Percentiles rank a stretch among this genome's conserved stretches.
Evolutionary conservation across 2,329 filamentous ascomycete genomes (phyloP).

Genomic region (Neofusicoccum parvum): DNA sequence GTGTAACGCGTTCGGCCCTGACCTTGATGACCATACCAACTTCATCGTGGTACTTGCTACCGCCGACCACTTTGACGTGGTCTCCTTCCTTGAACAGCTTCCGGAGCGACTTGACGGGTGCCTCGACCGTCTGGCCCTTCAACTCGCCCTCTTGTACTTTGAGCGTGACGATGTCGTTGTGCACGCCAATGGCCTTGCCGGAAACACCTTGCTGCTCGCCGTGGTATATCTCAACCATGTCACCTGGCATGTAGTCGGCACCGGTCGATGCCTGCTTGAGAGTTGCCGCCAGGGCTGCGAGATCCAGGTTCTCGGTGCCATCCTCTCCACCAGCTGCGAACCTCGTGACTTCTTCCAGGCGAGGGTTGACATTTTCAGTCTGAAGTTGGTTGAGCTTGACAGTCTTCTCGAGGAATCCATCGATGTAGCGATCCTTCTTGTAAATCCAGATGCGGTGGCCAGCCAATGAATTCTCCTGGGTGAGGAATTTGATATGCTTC

Average conservation of each 20-base stretch:
- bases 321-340: slow-evolving; percentile 89
- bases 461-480: slow-evolving; percentile 54
- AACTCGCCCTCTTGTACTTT: slow-evolving; percentile 81
- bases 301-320: slow-evolving; percentile 89
- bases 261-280: slow-evolving; percentile 81
- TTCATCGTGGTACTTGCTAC: slow-evolving; percentile 91
- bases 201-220: slow-evolving; percentile 92
- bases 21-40: slow-evolving; percentile 97
- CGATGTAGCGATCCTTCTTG: slow-evolving; percentile 84
- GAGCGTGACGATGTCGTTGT: slow-evolving; percentile 89
- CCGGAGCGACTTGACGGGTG: slow-evolving; percentile 86
- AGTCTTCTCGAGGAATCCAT: slow-evolving; percentile 91
- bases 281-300: slow-evolving; percentile 86
- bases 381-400: slow-evolving; percentile 84
- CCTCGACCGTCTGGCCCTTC: slow-evolving; percentile 82
- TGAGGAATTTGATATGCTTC: slow-evolving; percentile 69
- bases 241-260: slow-evolving; percentile 85
- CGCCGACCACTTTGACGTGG: slow-evolving; percentile 97
- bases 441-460: slow-evolving; percentile 75
- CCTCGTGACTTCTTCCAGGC: slow-evolving; percentile 91
- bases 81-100: slow-evolving; percentile 94
- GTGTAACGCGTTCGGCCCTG: slow-evolving; percentile 85
- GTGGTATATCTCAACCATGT: slow-evolving; percentile 94
- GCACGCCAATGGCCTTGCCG: slow-evolving; percentile 82
- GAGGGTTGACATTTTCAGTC: slow-evolving; percentile 90